Evolutionary conservation across 1,139 yeast genomes (phyloP), one percentile per base, ranked within the genome.

Genomic region (Candida freyschussii): DNA sequence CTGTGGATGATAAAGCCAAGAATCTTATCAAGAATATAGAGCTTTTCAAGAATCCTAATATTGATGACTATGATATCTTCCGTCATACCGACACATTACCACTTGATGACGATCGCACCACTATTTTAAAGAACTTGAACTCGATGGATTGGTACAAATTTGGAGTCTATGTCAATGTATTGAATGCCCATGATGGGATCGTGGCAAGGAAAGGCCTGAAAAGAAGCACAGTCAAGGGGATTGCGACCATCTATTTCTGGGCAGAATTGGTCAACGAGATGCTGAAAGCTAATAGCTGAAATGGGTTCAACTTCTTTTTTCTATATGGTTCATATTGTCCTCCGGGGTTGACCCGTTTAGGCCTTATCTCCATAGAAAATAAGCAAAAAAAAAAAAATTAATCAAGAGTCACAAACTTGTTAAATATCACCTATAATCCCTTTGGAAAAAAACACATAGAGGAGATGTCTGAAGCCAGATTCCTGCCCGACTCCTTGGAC

Each of bases 121-220:
- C 44, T 13, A 78, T 79, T 19, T 53, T 71, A 21, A 51, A 63
- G 3, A 71, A 73, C 41, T 60, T 82, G 49, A 76, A 77, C 47
- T 45, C 57, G 17, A 48, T 81, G 10, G 60, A 66, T n/a, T 80
- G 89, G 87, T 60, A 71, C 32, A 78, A 80, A 47, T 62, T 80
- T 12, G 79, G 87, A 0, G 75, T 76, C 2, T 76, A 72, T 46
- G 63, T 79, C 27, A 81, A 77, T 44, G 70, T 77, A 12, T 64
- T 79, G 56, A 81, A 81, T 53, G 75, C 91, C 0, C 93, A 82
- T 49, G 86, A 77, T 47, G 79, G 80, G 0, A 75, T 81, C 26
- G 78, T 79, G 16, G 81, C 84, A 9, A 63, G 93, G 41, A 63
- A 78, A 37, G 87, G 87, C 0, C 62, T 77, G 2, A 49, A 53